Percentiles rank a stretch among this genome's conserved stretches.
Evolutionary conservation across 352 stramenopile species (phyloP).

Genomic region (Halophytophthora polymorphica): DNA sequence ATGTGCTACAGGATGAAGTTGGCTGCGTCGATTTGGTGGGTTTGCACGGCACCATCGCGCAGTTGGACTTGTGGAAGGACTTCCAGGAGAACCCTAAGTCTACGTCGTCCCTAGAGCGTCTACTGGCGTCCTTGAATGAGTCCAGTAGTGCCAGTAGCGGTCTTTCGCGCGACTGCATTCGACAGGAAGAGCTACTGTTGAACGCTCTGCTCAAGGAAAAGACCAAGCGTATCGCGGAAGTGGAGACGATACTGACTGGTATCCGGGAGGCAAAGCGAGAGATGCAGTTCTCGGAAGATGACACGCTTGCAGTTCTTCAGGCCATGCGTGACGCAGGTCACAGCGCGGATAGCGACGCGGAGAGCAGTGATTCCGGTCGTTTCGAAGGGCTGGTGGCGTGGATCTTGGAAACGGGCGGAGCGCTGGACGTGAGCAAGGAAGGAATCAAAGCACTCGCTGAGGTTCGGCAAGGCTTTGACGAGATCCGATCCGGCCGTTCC

Average conservation of each 20-base stretch:
- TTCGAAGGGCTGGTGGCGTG: slow-evolving; percentile 25
- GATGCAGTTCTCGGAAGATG: slow-evolving; percentile 41
- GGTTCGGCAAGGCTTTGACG: slow-evolving; percentile 27
- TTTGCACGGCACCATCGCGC: slow-evolving; percentile 4
- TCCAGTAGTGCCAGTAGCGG: slow-evolving; percentile 6
- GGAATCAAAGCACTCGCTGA: slow-evolving; percentile 27
- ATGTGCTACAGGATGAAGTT: slow-evolving; percentile 34
- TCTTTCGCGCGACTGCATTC: slow-evolving; percentile 23
- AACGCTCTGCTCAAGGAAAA: slow-evolving; percentile 61
- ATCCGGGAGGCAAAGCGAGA: slow-evolving; percentile 42
- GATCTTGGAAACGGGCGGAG: slow-evolving; percentile 44
- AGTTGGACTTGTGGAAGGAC: slow-evolving; percentile 24
- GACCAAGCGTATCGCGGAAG: slow-evolving; percentile 44
- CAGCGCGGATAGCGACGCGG: not conserved
- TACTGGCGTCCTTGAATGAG: slow-evolving; percentile 18
- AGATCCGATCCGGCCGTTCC: slow-evolving; percentile 32
- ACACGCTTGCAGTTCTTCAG: slow-evolving; percentile 39
- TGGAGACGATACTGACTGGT: slow-evolving; percentile 39
- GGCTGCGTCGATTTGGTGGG: slow-evolving; percentile 13
- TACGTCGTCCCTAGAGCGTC: slow-evolving; percentile 4
- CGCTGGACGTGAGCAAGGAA: slow-evolving; percentile 40
- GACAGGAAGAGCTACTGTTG: slow-evolving; percentile 40
- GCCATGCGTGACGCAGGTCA: slow-evolving; percentile 3
- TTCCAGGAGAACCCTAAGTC: slow-evolving; percentile 24
- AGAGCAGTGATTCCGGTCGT: slow-evolving; percentile 7